Evolutionary conservation across 2,329 filamentous ascomycete genomes (phyloP).

Genomic region (Metarhizium brunneum): DNA sequence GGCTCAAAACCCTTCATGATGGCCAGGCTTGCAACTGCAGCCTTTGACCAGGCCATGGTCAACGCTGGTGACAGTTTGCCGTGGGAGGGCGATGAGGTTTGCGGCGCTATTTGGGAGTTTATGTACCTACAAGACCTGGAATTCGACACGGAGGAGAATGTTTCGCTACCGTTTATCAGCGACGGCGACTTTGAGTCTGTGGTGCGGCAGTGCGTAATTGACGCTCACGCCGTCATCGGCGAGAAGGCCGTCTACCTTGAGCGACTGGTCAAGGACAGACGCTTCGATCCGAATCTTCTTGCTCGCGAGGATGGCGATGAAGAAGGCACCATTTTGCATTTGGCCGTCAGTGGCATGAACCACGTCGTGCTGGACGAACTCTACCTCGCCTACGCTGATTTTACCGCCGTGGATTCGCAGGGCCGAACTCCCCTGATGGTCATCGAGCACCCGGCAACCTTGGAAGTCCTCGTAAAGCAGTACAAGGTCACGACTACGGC

Average conservation of each 20-base stretch:
- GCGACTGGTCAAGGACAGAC: constrained; percentile 18
- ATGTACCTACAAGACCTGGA: constrained; percentile 8
- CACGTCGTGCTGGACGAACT: constrained; percentile 19
- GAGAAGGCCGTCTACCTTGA: constrained; percentile 14
- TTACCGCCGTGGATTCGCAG: constrained; percentile 16
- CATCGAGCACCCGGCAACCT: constrained; percentile 15
- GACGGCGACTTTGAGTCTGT: constrained; percentile 11
- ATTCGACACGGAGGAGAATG: constrained; percentile 1
- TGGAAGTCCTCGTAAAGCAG: constrained; percentile 17
- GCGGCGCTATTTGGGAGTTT: not conserved
- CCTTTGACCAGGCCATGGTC: constrained; percentile 1
- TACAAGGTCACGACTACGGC: constrained; percentile 19
- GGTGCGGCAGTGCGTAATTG: constrained; percentile 6
- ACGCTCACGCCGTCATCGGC: constrained; percentile 17
- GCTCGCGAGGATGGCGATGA: constrained; percentile 5
- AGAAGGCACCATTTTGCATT: constrained; percentile 20
- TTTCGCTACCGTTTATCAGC: constrained; percentile 6
- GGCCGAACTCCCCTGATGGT: constrained; percentile 28
- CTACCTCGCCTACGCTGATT: constrained; percentile 16
- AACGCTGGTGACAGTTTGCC: not conserved
- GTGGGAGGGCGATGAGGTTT: constrained; percentile 1
- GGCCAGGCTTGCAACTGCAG: not conserved
- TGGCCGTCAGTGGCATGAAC: constrained; percentile 17
- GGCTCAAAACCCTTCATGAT: not conserved
- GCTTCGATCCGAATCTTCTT: constrained; percentile 20